These are phyloP conservation scores for Ettlia oleoabundans DNA, from an alignment of 139 green algal species.

Conservation along the genomic window DNA sequence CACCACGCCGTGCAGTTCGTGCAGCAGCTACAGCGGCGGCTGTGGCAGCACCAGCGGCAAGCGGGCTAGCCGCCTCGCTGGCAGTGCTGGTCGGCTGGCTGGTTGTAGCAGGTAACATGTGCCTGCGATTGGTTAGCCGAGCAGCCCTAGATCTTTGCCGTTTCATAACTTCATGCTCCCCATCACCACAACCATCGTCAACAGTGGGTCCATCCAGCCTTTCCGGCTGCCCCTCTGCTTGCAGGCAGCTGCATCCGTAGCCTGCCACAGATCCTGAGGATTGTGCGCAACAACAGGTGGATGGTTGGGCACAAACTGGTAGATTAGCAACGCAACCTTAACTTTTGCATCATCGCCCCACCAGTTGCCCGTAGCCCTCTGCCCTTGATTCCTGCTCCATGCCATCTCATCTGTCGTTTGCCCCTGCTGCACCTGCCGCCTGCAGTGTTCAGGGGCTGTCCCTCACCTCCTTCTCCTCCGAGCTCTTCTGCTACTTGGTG, in stretches of 20 bases:
- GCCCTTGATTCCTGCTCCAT: too few species aligned
- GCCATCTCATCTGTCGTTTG: not conserved
- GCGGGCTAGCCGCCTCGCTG: not conserved
- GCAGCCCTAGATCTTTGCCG: too few species aligned
- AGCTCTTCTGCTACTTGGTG: constrained; percentile 78
- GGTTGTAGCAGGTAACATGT: too few species aligned
- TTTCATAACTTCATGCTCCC: too few species aligned
- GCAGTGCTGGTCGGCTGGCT: constrained; percentile 22
- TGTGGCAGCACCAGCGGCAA: not conserved
- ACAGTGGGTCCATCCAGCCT: too few species aligned
- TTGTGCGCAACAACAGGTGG: constrained; percentile 54
- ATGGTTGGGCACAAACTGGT: not conserved
- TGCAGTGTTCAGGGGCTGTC: constrained; percentile 71
- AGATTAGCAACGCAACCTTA: not conserved
- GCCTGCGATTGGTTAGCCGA: too few species aligned
- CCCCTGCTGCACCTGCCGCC: not conserved
- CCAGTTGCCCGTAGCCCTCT: too few species aligned
- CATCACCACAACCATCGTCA: too few species aligned
- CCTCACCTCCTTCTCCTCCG: constrained; percentile 60
- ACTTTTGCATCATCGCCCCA: not conserved
- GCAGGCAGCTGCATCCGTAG: constrained; percentile 67
- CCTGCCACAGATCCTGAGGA: constrained; percentile 71
- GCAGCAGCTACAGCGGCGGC: not conserved
- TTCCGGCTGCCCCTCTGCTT: too few species aligned
- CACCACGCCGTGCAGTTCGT: too few species aligned